These are phyloP conservation scores for Sechiopsis laciniata DNA, from an alignment of 306 rosid genomes.

Conservation along the genomic window DNA sequence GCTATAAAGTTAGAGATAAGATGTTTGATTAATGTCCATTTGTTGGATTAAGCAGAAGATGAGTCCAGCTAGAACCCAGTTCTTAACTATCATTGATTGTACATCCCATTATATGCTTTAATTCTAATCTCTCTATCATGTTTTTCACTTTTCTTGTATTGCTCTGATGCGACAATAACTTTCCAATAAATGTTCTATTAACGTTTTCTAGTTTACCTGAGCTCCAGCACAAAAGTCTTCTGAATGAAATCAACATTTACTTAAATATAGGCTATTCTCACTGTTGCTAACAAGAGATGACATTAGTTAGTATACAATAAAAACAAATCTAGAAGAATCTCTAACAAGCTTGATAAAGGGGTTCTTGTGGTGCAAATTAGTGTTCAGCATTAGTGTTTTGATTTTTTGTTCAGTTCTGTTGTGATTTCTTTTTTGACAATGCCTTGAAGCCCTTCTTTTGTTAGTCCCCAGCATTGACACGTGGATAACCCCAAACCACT, in stretches of 20 bases:
- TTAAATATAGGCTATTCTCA: not conserved
- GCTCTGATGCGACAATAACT: not conserved
- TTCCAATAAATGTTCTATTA: not conserved
- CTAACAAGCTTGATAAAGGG: not conserved
- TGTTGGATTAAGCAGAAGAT: conserved; percentile 30
- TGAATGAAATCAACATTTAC: not conserved
- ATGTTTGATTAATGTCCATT: conserved; percentile 37
- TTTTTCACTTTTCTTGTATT: conserved; percentile 16
- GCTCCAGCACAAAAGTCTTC: not conserved
- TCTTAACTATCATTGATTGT: conserved; percentile 25
- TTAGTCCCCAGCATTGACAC: not conserved
- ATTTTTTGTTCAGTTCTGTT: not conserved
- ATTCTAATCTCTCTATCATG: conserved; percentile 10
- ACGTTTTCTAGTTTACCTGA: conserved; percentile 1
- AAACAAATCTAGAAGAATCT: not conserved
- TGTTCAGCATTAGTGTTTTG: not conserved
- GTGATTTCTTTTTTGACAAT: not conserved
- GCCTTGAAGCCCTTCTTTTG: not conserved
- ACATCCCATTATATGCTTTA: conserved; percentile 21
- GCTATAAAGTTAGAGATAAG: conserved; percentile 48
- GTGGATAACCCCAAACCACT: not conserved
- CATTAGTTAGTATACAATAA: not conserved
- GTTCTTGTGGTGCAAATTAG: conserved; percentile 1
- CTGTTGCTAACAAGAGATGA: not conserved
- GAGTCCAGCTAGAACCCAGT: conserved; percentile 60